phyloP scores from a whole-genome alignment of 257 asterid genomes.

The Eustoma russellianum region DNA sequence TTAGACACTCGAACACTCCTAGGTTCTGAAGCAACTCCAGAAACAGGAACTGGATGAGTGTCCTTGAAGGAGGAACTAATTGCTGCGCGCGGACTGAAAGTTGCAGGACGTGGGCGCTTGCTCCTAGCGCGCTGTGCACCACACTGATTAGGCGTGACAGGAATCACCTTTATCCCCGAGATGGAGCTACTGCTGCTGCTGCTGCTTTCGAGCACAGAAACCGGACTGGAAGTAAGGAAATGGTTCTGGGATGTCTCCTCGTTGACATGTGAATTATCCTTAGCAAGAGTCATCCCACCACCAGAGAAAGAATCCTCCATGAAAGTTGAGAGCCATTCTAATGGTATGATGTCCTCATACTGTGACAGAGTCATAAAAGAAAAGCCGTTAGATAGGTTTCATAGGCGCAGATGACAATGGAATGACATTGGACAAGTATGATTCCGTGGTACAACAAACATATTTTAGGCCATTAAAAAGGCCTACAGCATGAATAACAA shows the following conservation, averaged over 20 bases:
- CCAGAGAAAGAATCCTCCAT: constrained; percentile 69
- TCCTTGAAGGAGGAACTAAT: constrained; percentile 27
- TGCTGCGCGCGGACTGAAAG: constrained; percentile 46
- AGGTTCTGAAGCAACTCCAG: constrained; percentile 21
- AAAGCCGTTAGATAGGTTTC: not conserved
- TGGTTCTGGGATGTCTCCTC: constrained; percentile 24
- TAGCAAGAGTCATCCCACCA: constrained; percentile 49
- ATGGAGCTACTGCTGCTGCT: constrained; percentile 41
- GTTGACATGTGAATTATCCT: constrained; percentile 28
- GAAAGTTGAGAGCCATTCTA: constrained; percentile 66
- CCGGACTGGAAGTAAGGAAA: constrained; percentile 58
- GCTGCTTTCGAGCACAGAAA: constrained; percentile 71
- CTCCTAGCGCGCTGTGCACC: constrained; percentile 83
- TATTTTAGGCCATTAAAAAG: no score
- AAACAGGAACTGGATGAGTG: constrained; percentile 28
- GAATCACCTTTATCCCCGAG: constrained; percentile 36
- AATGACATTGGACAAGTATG: not conserved
- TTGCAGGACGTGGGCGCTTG: constrained; percentile 70
- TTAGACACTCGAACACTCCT: constrained; percentile 29
- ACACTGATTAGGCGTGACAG: constrained; percentile 34
- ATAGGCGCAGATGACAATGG: not conserved
- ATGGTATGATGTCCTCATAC: constrained; percentile 67
- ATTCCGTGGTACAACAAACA: not conserved
- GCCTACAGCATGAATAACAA: no score
- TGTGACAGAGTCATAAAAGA: constrained; percentile 15